A percentile compares a stretch with the other conserved stretches of the same genome.
phyloP scores from a whole-genome alignment of 768 basidiomycete genomes.

The Tricholoma flavovirens region DNA sequence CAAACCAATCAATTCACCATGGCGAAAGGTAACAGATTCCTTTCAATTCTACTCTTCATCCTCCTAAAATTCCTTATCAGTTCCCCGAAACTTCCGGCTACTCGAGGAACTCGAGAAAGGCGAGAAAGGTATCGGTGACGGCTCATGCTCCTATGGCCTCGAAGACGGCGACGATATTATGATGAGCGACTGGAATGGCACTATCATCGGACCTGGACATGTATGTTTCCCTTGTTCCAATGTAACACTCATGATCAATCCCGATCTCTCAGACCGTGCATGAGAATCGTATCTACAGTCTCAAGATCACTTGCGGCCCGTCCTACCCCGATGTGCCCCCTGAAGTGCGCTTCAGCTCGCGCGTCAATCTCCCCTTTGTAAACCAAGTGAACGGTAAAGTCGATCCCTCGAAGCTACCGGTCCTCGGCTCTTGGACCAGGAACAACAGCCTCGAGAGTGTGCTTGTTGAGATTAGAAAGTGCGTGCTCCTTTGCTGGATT shows the following conservation, averaged over 20 bases:
- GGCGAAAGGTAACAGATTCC: constrained; percentile 42
- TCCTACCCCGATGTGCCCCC: constrained; percentile 77
- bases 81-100: constrained; percentile 93
- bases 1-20: constrained; percentile 20
- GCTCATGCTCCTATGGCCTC: constrained; percentile 94
- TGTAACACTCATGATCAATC: constrained; percentile 5
- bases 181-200: constrained; percentile 99
- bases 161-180: constrained; percentile 94
- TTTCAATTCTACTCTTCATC: neutral
- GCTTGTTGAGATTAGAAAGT: constrained; percentile 92
- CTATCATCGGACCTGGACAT: constrained; percentile 97
- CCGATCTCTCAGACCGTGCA: constrained; percentile 70
- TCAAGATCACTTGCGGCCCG: constrained; percentile 82
- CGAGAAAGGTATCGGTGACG: constrained; percentile 99
- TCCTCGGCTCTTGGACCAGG: constrained; percentile 71
- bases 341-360: constrained; percentile 76
- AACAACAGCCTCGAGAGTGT: constrained; percentile 80
- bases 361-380: constrained; percentile 94
- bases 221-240: constrained; percentile 41
- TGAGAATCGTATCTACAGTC: constrained; percentile 97
- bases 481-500: constrained; percentile 3
- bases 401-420: constrained; percentile 62
- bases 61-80: constrained; percentile 32
- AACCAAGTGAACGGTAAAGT: constrained; percentile 70
- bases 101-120: constrained; percentile 99